Evolutionary conservation across 768 basidiomycete species (phyloP), one percentile per base, ranked within the genome.

Genomic region (Cubamyces sp.): DNA sequence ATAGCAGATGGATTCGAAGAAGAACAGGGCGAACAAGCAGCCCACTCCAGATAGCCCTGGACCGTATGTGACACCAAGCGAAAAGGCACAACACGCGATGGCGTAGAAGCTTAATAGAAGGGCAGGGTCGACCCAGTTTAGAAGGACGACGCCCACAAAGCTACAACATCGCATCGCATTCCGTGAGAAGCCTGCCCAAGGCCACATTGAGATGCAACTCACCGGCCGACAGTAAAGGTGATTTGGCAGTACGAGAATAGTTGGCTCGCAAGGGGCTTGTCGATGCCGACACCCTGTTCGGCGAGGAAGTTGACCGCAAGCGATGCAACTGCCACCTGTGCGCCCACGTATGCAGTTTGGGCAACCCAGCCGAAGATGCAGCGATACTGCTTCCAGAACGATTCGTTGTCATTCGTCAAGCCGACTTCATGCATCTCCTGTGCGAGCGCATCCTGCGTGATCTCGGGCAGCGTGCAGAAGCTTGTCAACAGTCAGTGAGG

Each of bases 1-100:
- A 65, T 87, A 87, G 67, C 87, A 90, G 61, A 90, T 89, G 30
- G 87, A 88, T 73, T 90, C 88, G 70, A 88, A 88, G 79, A 87
- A 88, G 79, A 89, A 88, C 57, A 90, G 74, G 57, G 77, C 70
- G 69, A 87, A 90, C 39, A 90, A 70, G 74, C 82, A 87, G 11
- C 78, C 83, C 43, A 91, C 74, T 37, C 84, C 89, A 5, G 80
- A 75, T 54, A 76, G 75, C 15, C 88, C 86, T 8, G 79, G 74
- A 8, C 84, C 70, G 25, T 81, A 76, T 11, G 84, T 78, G 49
- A 83, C 76, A 51, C 81, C 74, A 58, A 89, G 69, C 54, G 78
- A 76, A 69, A 88, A 86, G 34, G 82, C 47, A 41, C 75, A 78
- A 70, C 86, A 88, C 28, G 73, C 71, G 52, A 81, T 50, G 23